Percentiles rank a stretch among this genome's conserved stretches.
phyloP scores from a whole-genome alignment of 2,329 filamentous ascomycete species.

The Talaromyces sp. region DNA sequence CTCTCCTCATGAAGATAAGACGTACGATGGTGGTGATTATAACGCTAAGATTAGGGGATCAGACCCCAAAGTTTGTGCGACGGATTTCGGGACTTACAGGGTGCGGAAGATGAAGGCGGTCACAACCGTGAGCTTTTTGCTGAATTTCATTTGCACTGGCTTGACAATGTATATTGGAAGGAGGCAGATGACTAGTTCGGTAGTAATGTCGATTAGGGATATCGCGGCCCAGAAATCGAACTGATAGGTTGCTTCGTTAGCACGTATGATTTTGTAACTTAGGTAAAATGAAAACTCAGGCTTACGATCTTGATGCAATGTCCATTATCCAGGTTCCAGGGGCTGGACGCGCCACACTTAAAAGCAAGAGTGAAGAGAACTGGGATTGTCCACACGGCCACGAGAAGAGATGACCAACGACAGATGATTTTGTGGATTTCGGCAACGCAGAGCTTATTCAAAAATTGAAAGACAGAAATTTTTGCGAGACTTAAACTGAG shows the following conservation, averaged over 20 bases:
- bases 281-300: not conserved
- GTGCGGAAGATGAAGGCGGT: not conserved
- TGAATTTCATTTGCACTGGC: not conserved
- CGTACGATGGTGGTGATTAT: conserved; percentile 1
- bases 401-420: conserved; percentile 4
- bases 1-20: conserved; percentile 6
- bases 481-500: conserved; percentile 7
- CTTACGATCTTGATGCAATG: conserved; percentile 10
- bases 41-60: not conserved
- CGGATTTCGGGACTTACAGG: not conserved
- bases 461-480: not conserved
- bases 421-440: not conserved
- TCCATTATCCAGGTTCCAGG: not conserved
- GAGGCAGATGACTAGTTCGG: conserved; percentile 4
- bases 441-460: not conserved
- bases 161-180: conserved; percentile 5
- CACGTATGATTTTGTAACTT: not conserved
- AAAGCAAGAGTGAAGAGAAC: conserved; percentile 6
- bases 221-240: conserved; percentile 8
- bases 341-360: not conserved
- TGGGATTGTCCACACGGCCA: conserved; percentile 3
- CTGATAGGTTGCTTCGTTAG: not conserved
- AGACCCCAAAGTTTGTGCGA: not conserved
- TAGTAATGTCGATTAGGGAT: conserved; percentile 3
- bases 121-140: not conserved